Base-by-base conservation (phyloP, 2,329 filamentous ascomycete species). In the Clonostachys chloroleuca region DNA sequence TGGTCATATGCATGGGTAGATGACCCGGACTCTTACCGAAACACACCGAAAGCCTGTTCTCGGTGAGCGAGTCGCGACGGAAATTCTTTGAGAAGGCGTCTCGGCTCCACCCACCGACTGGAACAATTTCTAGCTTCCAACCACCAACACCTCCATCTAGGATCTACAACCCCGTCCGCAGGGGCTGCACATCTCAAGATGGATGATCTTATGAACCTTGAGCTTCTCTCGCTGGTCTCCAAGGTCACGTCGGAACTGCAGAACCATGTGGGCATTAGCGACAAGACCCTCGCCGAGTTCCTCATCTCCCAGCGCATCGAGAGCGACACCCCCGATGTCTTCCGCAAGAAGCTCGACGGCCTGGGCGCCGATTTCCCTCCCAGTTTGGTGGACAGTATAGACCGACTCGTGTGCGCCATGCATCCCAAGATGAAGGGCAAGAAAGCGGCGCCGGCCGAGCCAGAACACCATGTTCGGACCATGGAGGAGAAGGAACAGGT, bases 211-310 rank as follows among this genome's bases (percentile, higher is more conserved):
- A 82, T 89, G 66, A 88, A 89, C 58, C 84, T 99, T 63, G 94
- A 99, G 77, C 78, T 95, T 51, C 80, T 99, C 46, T 96, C 92
- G 58, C 84, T 99, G 60, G 91, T 97, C 48, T 94, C 90, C 44
- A 96, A 92, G 67, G 90, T 99, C 57, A 91, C 91, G 13, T 92
- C 88, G 16, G 94, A 99, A 68, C 78, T 99, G 46, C 87, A 95
- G 59, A 99, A 99, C 62, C 89, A 99, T 69, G 70, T 97, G 50
- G 90, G 92, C 47, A 83, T 96, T 58, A 87, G 81, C 63, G 92
- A 99, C 70, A 96, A 95, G 69, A 96, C 90, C 6, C 83, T 99
- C 24, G 92, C 94, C 56, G 94, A 99, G 68, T 99, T 96, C 63
- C 83, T 99, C 59, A 96, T 99, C 61, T 88, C 88, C 51, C 87